Percentiles rank a stretch among this genome's conserved stretches.
These are phyloP conservation scores for Botryosphaeria agaves DNA, from an alignment of 2,329 filamentous ascomycete genomes.

Conservation along the genomic window DNA sequence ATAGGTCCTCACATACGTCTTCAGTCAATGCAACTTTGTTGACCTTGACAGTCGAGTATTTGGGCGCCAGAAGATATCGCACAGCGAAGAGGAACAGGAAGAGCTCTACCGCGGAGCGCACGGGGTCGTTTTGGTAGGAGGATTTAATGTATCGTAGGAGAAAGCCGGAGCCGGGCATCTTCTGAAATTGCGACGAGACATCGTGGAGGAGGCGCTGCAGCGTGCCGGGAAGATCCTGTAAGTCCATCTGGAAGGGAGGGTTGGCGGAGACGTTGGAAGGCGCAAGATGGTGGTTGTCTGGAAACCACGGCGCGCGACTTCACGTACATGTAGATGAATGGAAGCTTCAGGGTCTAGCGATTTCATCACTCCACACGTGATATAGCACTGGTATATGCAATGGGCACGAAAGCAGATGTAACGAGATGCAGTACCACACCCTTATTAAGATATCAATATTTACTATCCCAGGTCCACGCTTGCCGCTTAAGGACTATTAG, in stretches of 20 bases:
- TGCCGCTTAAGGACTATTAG: too few species aligned
- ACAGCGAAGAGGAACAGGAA: slow-evolving; percentile 92
- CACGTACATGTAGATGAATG: too few species aligned
- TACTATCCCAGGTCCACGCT: too few species aligned
- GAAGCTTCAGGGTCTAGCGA: too few species aligned
- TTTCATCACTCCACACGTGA: too few species aligned
- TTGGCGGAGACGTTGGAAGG: slow-evolving; percentile 5
- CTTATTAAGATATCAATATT: too few species aligned
- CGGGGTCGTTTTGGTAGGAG: slow-evolving; percentile 92
- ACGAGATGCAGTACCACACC: too few species aligned
- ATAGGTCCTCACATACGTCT: slow-evolving; percentile 32
- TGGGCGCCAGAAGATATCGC: slow-evolving; percentile 77
- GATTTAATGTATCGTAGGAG: slow-evolving; percentile 90
- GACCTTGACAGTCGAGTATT: slow-evolving; percentile 80
- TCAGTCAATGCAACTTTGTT: slow-evolving; percentile 81
- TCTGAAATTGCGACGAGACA: slow-evolving; percentile 56
- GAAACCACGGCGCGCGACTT: too few species aligned
- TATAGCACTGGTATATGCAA: too few species aligned
- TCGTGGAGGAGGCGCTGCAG: slow-evolving; percentile 36
- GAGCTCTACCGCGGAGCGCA: slow-evolving; percentile 83
- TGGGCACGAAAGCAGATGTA: too few species aligned
- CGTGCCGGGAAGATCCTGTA: slow-evolving; percentile 36
- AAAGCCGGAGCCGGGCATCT: slow-evolving; percentile 84
- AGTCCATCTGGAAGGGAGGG: slow-evolving; percentile 35
- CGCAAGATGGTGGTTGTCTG: not conserved